Evolutionary conservation across 192 early-diverging fungal species (phyloP), one percentile per base, ranked within the genome.

Genomic region (Jimgerdemannia flammicorona): DNA sequence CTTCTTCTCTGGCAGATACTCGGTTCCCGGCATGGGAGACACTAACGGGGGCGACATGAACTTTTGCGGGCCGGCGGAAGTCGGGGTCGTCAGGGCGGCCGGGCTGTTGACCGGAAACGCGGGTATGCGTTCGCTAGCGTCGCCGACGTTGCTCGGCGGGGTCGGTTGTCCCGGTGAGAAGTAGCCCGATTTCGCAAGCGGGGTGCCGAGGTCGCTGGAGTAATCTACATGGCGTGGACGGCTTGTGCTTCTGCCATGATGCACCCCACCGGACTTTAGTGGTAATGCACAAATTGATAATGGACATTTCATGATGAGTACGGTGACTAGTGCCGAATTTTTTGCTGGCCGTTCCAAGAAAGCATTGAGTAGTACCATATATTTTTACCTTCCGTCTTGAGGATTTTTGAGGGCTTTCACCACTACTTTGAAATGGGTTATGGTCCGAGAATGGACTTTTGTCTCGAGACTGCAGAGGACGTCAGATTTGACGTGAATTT

Each of bases 381-480:
- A 6, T 10, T 10, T 14, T 14, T 59, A 59, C 49, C 49, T 59
- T 59, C 6, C 49, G 49, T 59, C 49, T 59, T 59, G 49, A 59
- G 14, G 49, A 59, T 14, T 59, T 59, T 59, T 59, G 8, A 59
- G 49, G 49, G 49, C 49, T 14, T 29, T 83, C 79, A 40, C 71
- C 79, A 9, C 79, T 77, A 39, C 82, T 81, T 49, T 84, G 82
- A 43, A 84, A 84, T 66, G 82, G 82, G 40, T 84, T 84, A 40
- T 77, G 75, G 44, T 81, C 75, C 11, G 82, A 81, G 44, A 84
- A 84, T 18, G 78, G 77, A 14, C 49, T 59, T 59, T 59, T 59
- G 29, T 73, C 67, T 42, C 43, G 49, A 59, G 49, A 14, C 49
- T 59, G 14, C 49, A 59, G 14, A 10, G 14, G 6, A 59, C 6